These are phyloP conservation scores for Malus asiatica DNA, from an alignment of 306 rosid species.

Conservation along the genomic window DNA sequence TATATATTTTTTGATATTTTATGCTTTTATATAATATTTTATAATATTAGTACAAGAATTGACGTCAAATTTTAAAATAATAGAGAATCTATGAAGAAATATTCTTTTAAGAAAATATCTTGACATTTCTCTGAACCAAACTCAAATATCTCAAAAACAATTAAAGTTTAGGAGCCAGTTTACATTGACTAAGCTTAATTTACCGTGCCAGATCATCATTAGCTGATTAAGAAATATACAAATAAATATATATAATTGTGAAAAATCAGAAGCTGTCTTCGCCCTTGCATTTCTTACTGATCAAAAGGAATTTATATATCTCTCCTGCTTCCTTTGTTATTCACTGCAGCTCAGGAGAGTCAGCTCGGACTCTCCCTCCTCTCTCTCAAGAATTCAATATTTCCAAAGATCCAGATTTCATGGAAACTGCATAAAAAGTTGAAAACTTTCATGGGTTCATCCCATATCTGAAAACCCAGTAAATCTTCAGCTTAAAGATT, in stretches of 20 bases:
- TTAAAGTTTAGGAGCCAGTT: background rate
- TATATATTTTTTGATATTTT: no score
- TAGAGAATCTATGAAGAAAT: rapidly evolving
- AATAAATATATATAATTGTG: background rate
- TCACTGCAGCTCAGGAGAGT: constrained; percentile 17
- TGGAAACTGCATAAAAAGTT: background rate
- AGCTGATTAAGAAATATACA: constrained; percentile 1
- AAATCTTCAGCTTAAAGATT: constrained; percentile 3
- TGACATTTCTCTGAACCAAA: no score
- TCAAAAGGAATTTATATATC: background rate
- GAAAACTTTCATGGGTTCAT: constrained; percentile 5
- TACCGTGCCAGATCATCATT: constrained; percentile 19
- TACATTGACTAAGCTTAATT: background rate
- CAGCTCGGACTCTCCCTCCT: background rate
- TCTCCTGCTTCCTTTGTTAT: constrained; percentile 26
- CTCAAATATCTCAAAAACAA: background rate
- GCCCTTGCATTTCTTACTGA: background rate
- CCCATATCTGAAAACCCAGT: constrained; percentile 13
- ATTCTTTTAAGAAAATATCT: no score
- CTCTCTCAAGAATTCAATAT: background rate
- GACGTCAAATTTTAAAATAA: rapidly evolving
- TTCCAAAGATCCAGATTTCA: constrained; percentile 8
- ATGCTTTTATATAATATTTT: no score
- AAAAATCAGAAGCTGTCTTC: background rate
- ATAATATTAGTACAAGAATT: no score